phyloP scores from a whole-genome alignment of 192 early-diverging fungal genomes.

The Backusella macrospora region DNA sequence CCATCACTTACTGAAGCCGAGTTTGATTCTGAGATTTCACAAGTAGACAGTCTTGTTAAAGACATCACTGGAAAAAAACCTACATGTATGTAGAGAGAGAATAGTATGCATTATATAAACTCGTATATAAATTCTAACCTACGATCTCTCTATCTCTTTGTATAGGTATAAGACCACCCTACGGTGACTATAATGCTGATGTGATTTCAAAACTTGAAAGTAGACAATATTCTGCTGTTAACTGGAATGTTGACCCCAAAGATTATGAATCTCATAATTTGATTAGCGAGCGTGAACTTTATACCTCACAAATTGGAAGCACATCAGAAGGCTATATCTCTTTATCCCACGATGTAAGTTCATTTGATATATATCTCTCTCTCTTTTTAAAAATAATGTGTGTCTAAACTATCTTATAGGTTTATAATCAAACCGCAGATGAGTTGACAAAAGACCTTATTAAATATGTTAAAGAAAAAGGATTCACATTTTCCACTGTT shows the following conservation, averaged over 20 bases:
- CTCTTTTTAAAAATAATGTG: background rate
- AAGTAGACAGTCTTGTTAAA: conserved; percentile 24
- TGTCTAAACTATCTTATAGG: background rate
- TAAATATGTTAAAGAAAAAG: background rate
- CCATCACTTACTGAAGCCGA: background rate
- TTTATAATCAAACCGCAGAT: conserved; percentile 19
- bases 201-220: conserved; percentile 23
- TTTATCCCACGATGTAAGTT: conserved; percentile 44
- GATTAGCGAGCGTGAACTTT: background rate
- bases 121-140: background rate
- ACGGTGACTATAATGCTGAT: conserved; percentile 36
- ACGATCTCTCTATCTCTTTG: background rate
- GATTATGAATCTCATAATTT: conserved; percentile 40
- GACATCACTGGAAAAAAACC: conserved; percentile 17
- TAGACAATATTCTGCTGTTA: conserved; percentile 41
- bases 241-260: conserved; percentile 47
- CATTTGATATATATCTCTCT: background rate
- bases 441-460: background rate
- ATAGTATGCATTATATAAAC: no score
- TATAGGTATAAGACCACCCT: conserved; percentile 45
- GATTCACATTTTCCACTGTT: conserved; percentile 23
- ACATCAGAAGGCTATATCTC: conserved; percentile 36
- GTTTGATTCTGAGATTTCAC: conserved; percentile 34
- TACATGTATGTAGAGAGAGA: conserved; percentile 21
- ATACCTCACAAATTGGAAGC: background rate